Evolutionary conservation across 2,329 filamentous ascomycete genomes (phyloP).

Genomic region (Chaetomiaceae sp.): DNA sequence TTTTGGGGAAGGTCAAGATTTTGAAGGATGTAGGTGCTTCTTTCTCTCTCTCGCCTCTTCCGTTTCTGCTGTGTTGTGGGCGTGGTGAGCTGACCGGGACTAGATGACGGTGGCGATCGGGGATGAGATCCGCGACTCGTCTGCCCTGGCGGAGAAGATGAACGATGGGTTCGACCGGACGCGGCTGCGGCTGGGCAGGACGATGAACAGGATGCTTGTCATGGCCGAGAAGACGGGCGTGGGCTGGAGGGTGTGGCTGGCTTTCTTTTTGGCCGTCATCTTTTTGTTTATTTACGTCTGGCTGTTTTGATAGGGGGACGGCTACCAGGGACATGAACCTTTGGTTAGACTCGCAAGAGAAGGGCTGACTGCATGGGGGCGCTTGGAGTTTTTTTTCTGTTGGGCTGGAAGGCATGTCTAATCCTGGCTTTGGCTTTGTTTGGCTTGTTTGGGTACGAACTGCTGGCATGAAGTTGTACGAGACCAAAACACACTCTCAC

Average conservation of each 20-base stretch:
- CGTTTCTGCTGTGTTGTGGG: background rate
- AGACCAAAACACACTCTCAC: conserved; percentile 4
- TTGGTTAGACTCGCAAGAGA: background rate
- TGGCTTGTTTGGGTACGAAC: background rate
- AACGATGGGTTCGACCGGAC: conserved; percentile 91
- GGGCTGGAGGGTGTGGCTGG: conserved; percentile 89
- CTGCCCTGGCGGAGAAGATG: conserved; percentile 87
- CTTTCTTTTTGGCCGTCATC: conserved; percentile 79
- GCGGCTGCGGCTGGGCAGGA: conserved; percentile 72
- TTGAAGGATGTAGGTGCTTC: conserved; percentile 70
- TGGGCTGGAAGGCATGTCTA: conserved; percentile 11
- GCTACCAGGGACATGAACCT: background rate
- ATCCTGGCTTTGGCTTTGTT: conserved; percentile 8
- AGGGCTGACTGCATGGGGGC: conserved; percentile 10
- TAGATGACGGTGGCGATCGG: conserved; percentile 90
- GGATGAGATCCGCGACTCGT: conserved; percentile 88
- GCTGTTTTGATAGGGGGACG: conserved; percentile 57
- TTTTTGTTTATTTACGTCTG: conserved; percentile 89
- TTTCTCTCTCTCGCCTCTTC: background rate
- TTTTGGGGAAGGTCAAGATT: conserved; percentile 82
- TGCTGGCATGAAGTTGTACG: background rate
- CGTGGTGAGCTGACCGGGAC: too few relatives aligned
- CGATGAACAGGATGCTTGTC: conserved; percentile 93
- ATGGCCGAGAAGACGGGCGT: conserved; percentile 96
- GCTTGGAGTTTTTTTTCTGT: conserved; percentile 17